Conservation (phyloP, 176 grass and related monocot genomes). For the bread wheat (Triticum aestivum) region IWGSC_CS_RefSeq_v2.1 NC_057808.1:262319957-262320456, state of each 20-base stretch:
- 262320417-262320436: too few species aligned
- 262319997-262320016: constrained; percentile 34
- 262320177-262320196: constrained; percentile 11
- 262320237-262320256: not conserved
- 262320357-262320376: not conserved
- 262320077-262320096: constrained; percentile 57
- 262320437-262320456: too few species aligned
- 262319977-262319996: not conserved
- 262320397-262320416: too few species aligned
- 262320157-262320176: not conserved
- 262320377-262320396: not conserved
- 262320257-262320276: constrained; percentile 1
- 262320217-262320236: not conserved
- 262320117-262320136: constrained; percentile 27
- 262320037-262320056: constrained; percentile 49
- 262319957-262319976: constrained; percentile 13
- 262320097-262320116: constrained; percentile 9
- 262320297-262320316: not conserved
- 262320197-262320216: not conserved
- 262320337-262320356: not conserved
- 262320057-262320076: constrained; percentile 35
- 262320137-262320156: constrained; percentile 10
- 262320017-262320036: constrained; percentile 55
- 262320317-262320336: not conserved
- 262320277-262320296: not conserved